phyloP scores from a whole-genome alignment of 1,284 basidiomycete genomes.

The Anthracocystis setariae region DNA sequence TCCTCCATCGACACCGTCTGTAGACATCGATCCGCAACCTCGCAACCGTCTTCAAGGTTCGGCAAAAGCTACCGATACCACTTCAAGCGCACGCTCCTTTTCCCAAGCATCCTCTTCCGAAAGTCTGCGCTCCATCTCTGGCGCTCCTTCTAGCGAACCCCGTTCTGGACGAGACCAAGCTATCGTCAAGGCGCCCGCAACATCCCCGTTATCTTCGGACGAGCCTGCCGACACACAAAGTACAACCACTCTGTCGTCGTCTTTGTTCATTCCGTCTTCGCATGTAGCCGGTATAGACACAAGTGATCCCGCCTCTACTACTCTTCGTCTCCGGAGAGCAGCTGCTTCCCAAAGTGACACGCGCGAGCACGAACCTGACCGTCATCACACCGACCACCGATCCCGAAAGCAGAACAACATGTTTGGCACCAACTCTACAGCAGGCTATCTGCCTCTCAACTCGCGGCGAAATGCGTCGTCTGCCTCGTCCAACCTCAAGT shows the following conservation, averaged over 20 bases:
- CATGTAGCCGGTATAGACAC: constrained; percentile 3
- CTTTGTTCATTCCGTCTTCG: constrained; percentile 1
- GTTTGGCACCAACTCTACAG: constrained; percentile 32
- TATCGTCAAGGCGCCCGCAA: no score
- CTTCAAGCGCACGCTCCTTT: no score
- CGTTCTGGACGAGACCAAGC: no score
- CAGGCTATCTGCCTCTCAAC: constrained; percentile 46
- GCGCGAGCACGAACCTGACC: not conserved
- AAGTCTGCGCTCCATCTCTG: no score
- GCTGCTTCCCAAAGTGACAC: not conserved
- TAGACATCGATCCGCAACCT: no score
- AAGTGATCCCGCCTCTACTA: constrained; percentile 3
- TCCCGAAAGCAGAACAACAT: constrained; percentile 13
- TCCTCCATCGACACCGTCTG: no score
- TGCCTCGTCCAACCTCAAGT: constrained; percentile 33
- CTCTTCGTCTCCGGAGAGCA: constrained; percentile 31
- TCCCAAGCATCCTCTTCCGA: no score
- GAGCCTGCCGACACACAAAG: not conserved
- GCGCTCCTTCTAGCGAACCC: no score
- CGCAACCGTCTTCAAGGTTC: no score
- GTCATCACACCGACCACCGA: not conserved
- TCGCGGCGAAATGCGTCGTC: constrained; percentile 20
- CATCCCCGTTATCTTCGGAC: not conserved
- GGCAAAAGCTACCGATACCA: no score
- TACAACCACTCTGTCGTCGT: not conserved